phyloP scores from a whole-genome alignment of 2,329 filamentous ascomycete species.

The Colletotrichum sp. region DNA sequence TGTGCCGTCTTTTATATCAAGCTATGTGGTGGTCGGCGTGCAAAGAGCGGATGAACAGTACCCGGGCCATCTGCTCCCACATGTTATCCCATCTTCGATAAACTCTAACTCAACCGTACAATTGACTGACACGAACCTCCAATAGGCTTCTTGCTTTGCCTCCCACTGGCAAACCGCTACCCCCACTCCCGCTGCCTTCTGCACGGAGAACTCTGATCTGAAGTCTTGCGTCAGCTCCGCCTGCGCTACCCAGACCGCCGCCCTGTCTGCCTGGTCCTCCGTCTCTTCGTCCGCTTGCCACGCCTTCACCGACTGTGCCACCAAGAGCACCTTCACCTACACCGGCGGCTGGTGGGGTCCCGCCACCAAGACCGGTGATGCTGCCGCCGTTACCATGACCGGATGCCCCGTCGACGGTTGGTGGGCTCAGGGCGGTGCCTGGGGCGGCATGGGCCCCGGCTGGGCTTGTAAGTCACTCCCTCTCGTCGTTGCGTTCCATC shows the following conservation, averaged over 20 bases:
- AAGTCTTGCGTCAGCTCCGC: constrained; percentile 26
- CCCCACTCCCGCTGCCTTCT: constrained; percentile 26
- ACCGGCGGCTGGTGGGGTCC: constrained; percentile 22
- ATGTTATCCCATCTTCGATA: background rate
- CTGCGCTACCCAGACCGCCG: constrained; percentile 24
- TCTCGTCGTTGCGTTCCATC: background rate
- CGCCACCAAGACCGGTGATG: background rate
- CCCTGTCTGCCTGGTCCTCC: constrained; percentile 23
- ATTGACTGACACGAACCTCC: background rate
- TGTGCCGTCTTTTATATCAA: background rate
- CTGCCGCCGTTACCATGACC: constrained; percentile 23
- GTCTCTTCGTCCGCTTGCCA: constrained; percentile 26
- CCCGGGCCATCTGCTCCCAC: background rate
- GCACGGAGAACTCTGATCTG: constrained; percentile 18
- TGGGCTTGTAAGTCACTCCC: constrained; percentile 16
- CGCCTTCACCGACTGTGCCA: constrained; percentile 22
- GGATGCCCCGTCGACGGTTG: constrained; percentile 29
- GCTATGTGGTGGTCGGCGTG: background rate
- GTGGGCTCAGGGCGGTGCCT: constrained; percentile 26
- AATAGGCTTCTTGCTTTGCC: constrained; percentile 26
- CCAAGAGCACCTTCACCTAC: constrained; percentile 29
- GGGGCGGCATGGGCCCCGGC: constrained; percentile 22
- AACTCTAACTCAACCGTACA: background rate
- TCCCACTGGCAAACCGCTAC: constrained; percentile 28
- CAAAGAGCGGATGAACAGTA: background rate